Evolutionary conservation across 257 asterid genomes (phyloP).

Genomic region (Fraxinus americana): DNA sequence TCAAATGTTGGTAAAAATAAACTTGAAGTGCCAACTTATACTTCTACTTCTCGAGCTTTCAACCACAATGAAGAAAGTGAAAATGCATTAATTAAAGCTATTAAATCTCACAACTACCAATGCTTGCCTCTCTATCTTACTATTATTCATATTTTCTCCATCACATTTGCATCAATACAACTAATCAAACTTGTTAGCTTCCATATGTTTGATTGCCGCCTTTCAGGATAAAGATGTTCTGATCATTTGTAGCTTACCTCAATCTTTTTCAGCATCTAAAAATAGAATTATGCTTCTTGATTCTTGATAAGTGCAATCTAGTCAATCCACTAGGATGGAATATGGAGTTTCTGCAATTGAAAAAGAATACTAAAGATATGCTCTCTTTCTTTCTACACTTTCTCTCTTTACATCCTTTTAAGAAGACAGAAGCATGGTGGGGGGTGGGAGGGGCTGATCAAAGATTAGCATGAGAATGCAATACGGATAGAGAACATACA

Average conservation of each 20-base stretch:
- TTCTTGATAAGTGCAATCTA: not conserved
- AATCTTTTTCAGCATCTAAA: not conserved
- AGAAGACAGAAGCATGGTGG: not conserved
- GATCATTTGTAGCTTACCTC: not conserved
- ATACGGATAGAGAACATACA: conserved; percentile 43
- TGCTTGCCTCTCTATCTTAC: not conserved
- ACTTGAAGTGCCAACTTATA: not conserved
- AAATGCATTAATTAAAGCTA: not conserved
- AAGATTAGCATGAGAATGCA: conserved; percentile 25
- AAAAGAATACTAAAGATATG: too few species aligned
- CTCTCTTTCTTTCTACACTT: not conserved
- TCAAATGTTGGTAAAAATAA: not conserved
- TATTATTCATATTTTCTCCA: not conserved
- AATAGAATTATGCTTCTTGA: conserved; percentile 7
- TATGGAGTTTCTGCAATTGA: not conserved
- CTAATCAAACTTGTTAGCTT: not conserved
- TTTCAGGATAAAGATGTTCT: not conserved
- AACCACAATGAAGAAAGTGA: not conserved
- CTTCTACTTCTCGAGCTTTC: not conserved
- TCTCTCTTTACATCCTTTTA: not conserved
- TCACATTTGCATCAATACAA: not conserved
- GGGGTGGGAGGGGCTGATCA: not conserved
- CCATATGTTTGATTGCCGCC: not conserved
- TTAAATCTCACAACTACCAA: not conserved
- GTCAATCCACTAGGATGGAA: not conserved